A percentile compares a stretch with the other conserved stretches of the same genome.
These are phyloP conservation scores for Moesziomyces antarcticus DNA, from an alignment of 1,284 basidiomycete species.

Conservation along the genomic window DNA sequence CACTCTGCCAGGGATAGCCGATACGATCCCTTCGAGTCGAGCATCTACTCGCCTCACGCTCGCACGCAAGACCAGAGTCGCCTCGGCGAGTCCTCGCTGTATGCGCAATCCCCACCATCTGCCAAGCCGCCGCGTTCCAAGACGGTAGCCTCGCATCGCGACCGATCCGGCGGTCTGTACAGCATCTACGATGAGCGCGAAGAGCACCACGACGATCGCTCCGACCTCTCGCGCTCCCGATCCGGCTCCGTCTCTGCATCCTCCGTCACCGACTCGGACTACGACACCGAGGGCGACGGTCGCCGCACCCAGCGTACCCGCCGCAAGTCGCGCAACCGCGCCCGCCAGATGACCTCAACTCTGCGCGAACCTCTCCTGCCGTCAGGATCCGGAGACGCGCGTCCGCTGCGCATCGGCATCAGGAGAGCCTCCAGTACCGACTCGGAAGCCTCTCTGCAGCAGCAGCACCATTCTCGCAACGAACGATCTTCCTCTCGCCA, in stretches of 20 bases:
- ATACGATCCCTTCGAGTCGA: slow-evolving; percentile 14
- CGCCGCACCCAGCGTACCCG: slow-evolving; percentile 23
- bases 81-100: slow-evolving; percentile 25
- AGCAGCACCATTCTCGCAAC: slow-evolving; percentile 8
- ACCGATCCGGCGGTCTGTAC: slow-evolving; percentile 20
- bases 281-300: slow-evolving; percentile 38
- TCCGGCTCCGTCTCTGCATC: slow-evolving; percentile 41
- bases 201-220: slow-evolving; percentile 24
- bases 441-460: slow-evolving; percentile 25
- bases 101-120: slow-evolving; percentile 12
- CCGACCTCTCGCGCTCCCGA: slow-evolving; percentile 40
- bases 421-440: slow-evolving; percentile 16
- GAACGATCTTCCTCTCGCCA: slow-evolving; percentile 6
- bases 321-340: slow-evolving; percentile 40
- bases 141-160: slow-evolving; percentile 7
- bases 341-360: slow-evolving; percentile 44
- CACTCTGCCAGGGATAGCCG: background rate
- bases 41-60: slow-evolving; percentile 18
- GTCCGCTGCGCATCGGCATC: slow-evolving; percentile 16
- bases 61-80: slow-evolving; percentile 12
- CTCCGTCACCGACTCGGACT: slow-evolving; percentile 45
- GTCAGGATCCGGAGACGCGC: slow-evolving; percentile 25
- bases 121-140: slow-evolving; percentile 22
- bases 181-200: slow-evolving; percentile 43
- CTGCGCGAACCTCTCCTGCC: slow-evolving; percentile 46